Base-by-base conservation (phyloP, 2,329 filamentous ascomycete genomes). In the Exophiala phaeomuriformis region DNA sequence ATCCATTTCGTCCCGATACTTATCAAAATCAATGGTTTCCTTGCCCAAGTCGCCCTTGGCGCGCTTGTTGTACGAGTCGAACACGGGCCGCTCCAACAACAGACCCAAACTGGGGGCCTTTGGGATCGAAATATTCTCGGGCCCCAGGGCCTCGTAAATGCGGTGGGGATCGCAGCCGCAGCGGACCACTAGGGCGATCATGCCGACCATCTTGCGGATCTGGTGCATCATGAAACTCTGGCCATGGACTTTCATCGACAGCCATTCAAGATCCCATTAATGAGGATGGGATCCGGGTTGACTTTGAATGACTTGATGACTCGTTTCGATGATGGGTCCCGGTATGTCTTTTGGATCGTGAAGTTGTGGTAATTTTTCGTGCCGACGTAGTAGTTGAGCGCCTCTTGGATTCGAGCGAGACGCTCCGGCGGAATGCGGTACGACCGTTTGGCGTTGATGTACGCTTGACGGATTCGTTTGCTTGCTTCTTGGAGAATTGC, bases 211-310 rank as follows among this genome's bases (percentile, higher is more conserved):
- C 73, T 97, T 98, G 65, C 93, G 85, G 70, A 98, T 98, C 74
- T 98, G 93, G 71, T 98, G 93, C 93, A 98, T 98, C 93, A 98
- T 98, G 78, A 98, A 98, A 66, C 86, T 91, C 71, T 98, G 93
- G 0, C 93, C 93, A 70, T 98, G 93, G 28, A 98, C 90, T 68
- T 95, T 95, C 61, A 97, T 77, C 41, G 86, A 93, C 3, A 98
- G 77, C 93, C 93, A 98, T 74, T 98, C 87, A 1, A n/a, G n/a
- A 90, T 96, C 66, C 91, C 84, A 68, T 88, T 82, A 70, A 95
- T 94, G 66, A 90, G 82, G 65, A 95, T 85, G 0, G 90, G 89
- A 48, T 80, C 75, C 2, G 75, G 73, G 68, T 89, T 86, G 53
- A 89, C 85, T 36, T 85, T 76, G 74, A 98, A 98, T 2, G 88